phyloP scores from a whole-genome alignment of 345 rosid species.

The Citrus sp. region DNA sequence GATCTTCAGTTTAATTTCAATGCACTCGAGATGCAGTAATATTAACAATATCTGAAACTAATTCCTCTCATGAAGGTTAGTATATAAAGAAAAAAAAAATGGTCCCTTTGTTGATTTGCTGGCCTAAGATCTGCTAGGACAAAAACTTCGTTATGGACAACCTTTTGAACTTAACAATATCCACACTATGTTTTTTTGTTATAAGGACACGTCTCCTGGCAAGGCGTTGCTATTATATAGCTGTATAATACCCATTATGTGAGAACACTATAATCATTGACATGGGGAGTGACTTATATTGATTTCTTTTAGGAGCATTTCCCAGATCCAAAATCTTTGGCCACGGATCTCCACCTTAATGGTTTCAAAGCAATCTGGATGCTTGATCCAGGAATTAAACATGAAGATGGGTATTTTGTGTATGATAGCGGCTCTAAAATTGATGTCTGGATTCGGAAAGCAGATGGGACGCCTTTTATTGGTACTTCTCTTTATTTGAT shows the following conservation, averaged over 20 bases:
- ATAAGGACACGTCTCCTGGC: not conserved
- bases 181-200: not conserved
- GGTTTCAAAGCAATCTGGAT: slow-evolving; percentile 95
- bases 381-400: slow-evolving; percentile 92
- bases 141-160: not conserved
- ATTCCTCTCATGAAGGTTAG: not conserved
- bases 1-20: not conserved
- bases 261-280: not conserved
- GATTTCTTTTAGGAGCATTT: slow-evolving; percentile 58
- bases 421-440: slow-evolving; percentile 63
- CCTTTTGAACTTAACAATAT: not conserved
- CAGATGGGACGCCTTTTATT: slow-evolving; percentile 59
- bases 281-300: not conserved
- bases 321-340: slow-evolving; percentile 62
- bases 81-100: too few relatives aligned
- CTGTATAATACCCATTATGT: too few relatives aligned
- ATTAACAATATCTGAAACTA: not conserved
- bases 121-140: not conserved
- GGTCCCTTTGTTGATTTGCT: not conserved
- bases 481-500: slow-evolving; percentile 37
- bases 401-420: slow-evolving; percentile 63
- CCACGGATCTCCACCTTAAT: slow-evolving; percentile 46
- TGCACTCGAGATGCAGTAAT: not conserved
- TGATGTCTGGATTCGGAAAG: slow-evolving; percentile 65
- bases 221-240: not conserved